Conservation (phyloP, 177 flowering plant genomes). For the Vitis hybrid region DNA sequence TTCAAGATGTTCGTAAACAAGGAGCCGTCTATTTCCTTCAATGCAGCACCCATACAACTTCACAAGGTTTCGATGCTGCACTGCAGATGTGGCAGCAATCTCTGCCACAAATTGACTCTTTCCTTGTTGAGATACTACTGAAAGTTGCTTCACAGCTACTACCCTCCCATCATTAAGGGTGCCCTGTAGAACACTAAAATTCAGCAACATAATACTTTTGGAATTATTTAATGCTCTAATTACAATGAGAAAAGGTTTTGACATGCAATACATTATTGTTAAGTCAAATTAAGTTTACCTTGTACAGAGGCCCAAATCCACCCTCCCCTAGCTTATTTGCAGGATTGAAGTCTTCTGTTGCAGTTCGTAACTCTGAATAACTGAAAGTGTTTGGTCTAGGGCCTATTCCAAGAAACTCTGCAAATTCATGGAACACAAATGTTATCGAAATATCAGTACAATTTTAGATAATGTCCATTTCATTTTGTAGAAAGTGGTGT, state of each 20-base stretch:
- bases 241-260: too few relatives aligned
- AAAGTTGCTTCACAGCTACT: conserved; percentile 33
- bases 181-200: conserved; percentile 18
- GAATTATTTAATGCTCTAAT: background rate
- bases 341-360: conserved; percentile 42
- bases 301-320: conserved; percentile 57
- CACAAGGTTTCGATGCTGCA: conserved; percentile 35
- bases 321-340: conserved; percentile 59
- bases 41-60: conserved; percentile 37
- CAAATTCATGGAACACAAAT: background rate
- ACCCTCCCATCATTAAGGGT: conserved; percentile 26
- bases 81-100: conserved; percentile 29
- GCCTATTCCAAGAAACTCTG: conserved; percentile 30
- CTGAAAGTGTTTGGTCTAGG: conserved; percentile 31
- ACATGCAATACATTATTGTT: too few relatives aligned
- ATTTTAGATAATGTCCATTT: background rate
- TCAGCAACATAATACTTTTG: background rate
- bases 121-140: conserved; percentile 32
- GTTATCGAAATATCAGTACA: background rate
- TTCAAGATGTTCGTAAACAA: conserved; percentile 35
- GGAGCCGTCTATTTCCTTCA: conserved; percentile 17
- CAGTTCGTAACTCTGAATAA: conserved; percentile 40
- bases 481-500: background rate
- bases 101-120: conserved; percentile 28
- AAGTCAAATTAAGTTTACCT: conserved; percentile 22